A percentile compares a stretch with the other conserved stretches of the same genome.
Conservation (phyloP, 23 red algal genomes). For the Gracilaria vermiculophylla region DNA sequence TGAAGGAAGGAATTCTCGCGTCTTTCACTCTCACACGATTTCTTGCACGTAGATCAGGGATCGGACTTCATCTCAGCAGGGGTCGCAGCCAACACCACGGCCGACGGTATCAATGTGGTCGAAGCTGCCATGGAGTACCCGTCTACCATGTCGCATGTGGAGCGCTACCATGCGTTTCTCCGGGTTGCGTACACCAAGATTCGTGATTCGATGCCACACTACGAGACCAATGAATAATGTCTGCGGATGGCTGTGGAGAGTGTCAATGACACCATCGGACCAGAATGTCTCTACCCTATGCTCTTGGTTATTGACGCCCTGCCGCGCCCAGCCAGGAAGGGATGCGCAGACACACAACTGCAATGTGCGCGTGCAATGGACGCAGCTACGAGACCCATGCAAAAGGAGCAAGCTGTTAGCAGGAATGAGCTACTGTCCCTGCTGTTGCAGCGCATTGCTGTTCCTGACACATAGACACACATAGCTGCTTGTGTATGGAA, state of each 20-base stretch:
- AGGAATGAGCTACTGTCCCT: too few species aligned
- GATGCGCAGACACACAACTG: not conserved
- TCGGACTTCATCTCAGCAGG: conserved; percentile 2
- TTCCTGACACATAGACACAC: too few species aligned
- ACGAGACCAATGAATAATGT: not conserved
- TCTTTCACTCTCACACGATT: conserved; percentile 12
- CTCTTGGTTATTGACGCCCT: not conserved
- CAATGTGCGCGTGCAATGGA: conserved; percentile 11
- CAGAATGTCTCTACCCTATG: conserved; percentile 6
- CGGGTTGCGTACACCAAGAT: conserved; percentile 21
- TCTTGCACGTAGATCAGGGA: conserved; percentile 16
- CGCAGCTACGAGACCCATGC: not conserved
- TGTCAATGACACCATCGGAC: not conserved
- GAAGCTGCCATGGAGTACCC: conserved; percentile 8
- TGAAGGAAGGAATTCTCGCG: too few species aligned
- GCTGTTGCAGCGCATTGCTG: too few species aligned
- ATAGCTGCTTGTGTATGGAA: too few species aligned
- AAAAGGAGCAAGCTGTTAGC: conserved; percentile 29
- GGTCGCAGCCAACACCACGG: not conserved
- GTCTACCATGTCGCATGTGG: conserved; percentile 6
- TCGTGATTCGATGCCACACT: not conserved
- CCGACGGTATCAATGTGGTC: not conserved
- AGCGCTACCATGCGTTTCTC: conserved; percentile 5
- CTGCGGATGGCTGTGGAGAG: not conserved
- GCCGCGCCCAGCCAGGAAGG: conserved; percentile 11